Conservation (phyloP, 1,139 yeast species). For the Scheffersomyces parashehatae region DNA sequence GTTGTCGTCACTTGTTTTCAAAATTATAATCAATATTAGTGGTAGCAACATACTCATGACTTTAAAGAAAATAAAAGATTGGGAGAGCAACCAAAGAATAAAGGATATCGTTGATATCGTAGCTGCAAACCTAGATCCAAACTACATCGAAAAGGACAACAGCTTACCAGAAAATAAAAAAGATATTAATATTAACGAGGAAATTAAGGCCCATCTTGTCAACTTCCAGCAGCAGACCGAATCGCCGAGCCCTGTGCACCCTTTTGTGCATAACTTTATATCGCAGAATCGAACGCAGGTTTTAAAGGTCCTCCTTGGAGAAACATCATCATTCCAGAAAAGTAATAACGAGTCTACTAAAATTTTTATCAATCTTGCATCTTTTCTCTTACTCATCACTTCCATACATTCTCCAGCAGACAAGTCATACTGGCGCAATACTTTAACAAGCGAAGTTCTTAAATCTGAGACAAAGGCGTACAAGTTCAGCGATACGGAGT, state of each 20-base stretch:
- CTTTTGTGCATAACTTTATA: conserved; percentile 1
- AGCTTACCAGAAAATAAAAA: conserved; percentile 2
- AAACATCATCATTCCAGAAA: conserved; percentile 20
- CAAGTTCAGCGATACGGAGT: conserved; percentile 1
- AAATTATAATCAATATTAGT: conserved; percentile 23
- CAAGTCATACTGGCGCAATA: conserved; percentile 27
- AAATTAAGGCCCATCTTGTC: conserved; percentile 7
- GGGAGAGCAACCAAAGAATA: conserved; percentile 14
- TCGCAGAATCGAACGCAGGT: conserved; percentile 7
- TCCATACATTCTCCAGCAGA: conserved; percentile 18
- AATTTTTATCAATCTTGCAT: conserved; percentile 26
- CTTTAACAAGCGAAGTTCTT: conserved; percentile 5
- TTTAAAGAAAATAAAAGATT: conserved; percentile 14
- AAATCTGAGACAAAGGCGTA: background rate
- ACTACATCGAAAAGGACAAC: conserved; percentile 6
- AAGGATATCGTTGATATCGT: conserved; percentile 17
- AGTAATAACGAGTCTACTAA: conserved; percentile 29
- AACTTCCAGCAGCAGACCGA: conserved; percentile 1
- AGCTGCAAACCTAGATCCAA: conserved; percentile 11
- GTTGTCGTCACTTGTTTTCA: conserved; percentile 23
- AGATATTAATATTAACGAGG: conserved; percentile 4
- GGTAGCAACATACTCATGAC: conserved; percentile 20
- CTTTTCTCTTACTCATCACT: conserved; percentile 21
- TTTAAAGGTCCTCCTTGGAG: conserved; percentile 16
- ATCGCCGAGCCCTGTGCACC: background rate